phyloP scores from a whole-genome alignment of 768 basidiomycete genomes.

The Serendipita indica region DNA sequence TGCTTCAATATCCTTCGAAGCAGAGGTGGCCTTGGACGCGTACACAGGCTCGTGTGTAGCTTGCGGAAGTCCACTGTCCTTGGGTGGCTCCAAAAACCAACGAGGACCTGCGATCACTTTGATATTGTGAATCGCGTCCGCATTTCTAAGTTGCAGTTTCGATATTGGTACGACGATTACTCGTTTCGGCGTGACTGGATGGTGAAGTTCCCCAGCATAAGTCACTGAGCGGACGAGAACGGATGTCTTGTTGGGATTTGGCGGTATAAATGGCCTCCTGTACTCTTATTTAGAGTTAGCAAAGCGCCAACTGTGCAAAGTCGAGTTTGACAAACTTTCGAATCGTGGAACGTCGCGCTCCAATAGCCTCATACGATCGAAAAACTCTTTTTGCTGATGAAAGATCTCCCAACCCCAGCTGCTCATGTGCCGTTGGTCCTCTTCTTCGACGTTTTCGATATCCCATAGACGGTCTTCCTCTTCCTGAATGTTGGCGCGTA shows the following conservation, averaged over 20 bases:
- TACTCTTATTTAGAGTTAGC: constrained; percentile 44
- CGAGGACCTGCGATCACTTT: constrained; percentile 79
- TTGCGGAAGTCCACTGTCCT: constrained; percentile 49
- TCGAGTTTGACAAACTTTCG: constrained; percentile 47
- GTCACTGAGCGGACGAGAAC: constrained; percentile 59
- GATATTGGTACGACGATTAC: constrained; percentile 62
- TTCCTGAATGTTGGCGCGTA: too few species aligned
- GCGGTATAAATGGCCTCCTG: constrained; percentile 64
- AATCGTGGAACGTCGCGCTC: constrained; percentile 82
- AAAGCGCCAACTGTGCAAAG: too few species aligned
- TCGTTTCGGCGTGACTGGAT: constrained; percentile 57
- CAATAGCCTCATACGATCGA: constrained; percentile 71
- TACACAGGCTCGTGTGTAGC: not conserved
- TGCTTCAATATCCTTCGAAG: not conserved
- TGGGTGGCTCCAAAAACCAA: constrained; percentile 64
- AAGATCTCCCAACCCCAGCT: not conserved
- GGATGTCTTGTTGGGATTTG: constrained; percentile 36
- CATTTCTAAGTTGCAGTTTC: constrained; percentile 46
- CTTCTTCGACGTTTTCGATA: not conserved
- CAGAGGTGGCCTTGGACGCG: not conserved
- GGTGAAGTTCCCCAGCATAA: constrained; percentile 54
- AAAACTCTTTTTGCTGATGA: constrained; percentile 53
- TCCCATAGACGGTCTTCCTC: not conserved
- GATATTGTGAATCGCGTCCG: constrained; percentile 64
- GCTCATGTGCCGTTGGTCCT: not conserved